Conservation (phyloP, 164 flowering plant genomes). For the Cinnamomum micranthum region DNA sequence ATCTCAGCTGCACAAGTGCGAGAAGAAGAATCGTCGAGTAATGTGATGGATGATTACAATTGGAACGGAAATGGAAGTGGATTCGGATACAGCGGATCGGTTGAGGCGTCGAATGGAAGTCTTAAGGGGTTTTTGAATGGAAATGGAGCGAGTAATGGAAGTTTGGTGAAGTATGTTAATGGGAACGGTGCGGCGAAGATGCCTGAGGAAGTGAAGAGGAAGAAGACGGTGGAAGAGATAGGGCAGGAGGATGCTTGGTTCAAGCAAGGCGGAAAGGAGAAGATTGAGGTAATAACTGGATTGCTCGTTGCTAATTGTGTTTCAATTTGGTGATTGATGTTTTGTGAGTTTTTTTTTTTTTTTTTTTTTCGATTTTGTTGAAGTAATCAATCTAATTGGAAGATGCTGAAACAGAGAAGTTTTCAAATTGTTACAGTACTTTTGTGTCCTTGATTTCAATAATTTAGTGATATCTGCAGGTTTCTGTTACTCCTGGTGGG, state of each 20-base stretch:
- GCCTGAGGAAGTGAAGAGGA: constrained; percentile 26
- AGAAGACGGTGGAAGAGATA: constrained; percentile 80
- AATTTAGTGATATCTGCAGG: constrained; percentile 44
- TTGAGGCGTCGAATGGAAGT: constrained; percentile 27
- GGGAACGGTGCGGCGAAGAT: constrained; percentile 39
- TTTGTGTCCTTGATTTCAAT: neutral
- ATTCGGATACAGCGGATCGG: constrained; percentile 25
- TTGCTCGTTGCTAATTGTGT: too few relatives aligned
- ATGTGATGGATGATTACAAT: constrained; percentile 17
- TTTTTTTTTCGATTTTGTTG: too few relatives aligned
- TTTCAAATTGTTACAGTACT: too few relatives aligned
- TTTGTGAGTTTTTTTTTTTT: neutral
- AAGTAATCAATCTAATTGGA: neutral
- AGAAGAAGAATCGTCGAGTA: constrained; percentile 17
- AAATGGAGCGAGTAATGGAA: constrained; percentile 42
- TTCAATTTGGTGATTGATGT: neutral
- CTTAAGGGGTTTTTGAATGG: constrained; percentile 22
- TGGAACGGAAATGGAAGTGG: constrained; percentile 42
- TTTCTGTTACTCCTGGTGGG: constrained; percentile 94
- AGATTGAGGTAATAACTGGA: constrained; percentile 42
- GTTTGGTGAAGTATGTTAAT: constrained; percentile 44
- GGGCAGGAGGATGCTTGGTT: constrained; percentile 99
- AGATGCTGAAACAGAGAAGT: neutral
- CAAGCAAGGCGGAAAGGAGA: constrained; percentile 36
- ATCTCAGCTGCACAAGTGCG: constrained; percentile 21